Evolutionary conservation across 495 filamentous ascomycete genomes (phyloP), one percentile per base, ranked within the genome.

Genomic region (Astrocystis sublimbata): DNA sequence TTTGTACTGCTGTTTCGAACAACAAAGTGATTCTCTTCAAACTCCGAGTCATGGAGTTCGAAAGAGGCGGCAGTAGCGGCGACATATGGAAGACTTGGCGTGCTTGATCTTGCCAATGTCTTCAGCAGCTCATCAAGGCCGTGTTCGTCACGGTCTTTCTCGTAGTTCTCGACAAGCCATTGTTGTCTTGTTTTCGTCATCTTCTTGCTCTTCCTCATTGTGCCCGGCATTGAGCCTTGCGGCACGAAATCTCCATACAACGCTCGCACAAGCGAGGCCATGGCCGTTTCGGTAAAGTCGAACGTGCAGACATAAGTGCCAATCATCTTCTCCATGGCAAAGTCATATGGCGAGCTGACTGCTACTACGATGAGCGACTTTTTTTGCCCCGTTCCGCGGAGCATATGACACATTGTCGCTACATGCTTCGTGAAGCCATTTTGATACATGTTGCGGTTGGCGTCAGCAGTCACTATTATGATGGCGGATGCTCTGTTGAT

Each of bases 231-330:
- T 5, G 83, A 82, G 0, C 90, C 92, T 38, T 83, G 85, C 0
- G 92, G 88, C 1, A 81, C 77, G 58, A 92, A 77, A 46, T 92
- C 90, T 13, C 92, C 92, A 68, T 90, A 92, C 2, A 96, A 72
- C 5, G 89, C 88, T 45, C 92, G 87, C 30, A 93, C 91, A 8
- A 96, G 76, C 2, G 92, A 89, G 56, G 87, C 85, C 78, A 96
- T 83, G 23, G 92, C 92, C 0, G 90, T 93, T 65, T 96, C 92
- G 4, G 92, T 96, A 70, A 94, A 96, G 76, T 96, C 92, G 68
- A 93, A 96, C 0, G 92, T 96, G 75, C 92, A 96, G 49, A 96
- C 81, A 69, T 96, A 96, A 4, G 92, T 96, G 8, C 88, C 89
- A 30, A 96, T 90, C 3, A 86, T 82, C 54, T 87, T 85, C 62